Evolutionary conservation across 768 basidiomycete species (phyloP), one percentile per base, ranked within the genome.

Genomic region (Termitomyces sp.): DNA sequence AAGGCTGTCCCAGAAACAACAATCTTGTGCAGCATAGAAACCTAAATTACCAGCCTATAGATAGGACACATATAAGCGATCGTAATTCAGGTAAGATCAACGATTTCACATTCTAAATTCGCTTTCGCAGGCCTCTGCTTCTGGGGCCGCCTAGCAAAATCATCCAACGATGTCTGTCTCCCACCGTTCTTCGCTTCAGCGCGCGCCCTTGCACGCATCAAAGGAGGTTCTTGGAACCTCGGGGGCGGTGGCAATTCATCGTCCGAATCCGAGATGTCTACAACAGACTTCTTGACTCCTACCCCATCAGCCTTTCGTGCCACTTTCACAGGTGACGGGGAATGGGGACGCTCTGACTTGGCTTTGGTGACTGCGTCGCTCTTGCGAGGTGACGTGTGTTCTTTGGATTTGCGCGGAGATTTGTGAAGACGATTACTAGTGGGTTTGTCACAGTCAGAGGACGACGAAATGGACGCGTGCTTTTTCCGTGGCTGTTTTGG

Each of bases 201-300:
- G 18, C 63, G 55, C 11, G 65, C 62, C 36, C 63, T 63, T 20
- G 66, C 66, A n/a, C 58, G 55, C 54, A 62, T 45, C 38, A 65
- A 59, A 16, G 64, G 65, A 53, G 62, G 45, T 22, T 53, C 45
- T 33, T 33, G 40, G 16, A 60, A 52, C 42, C 50, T 39, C 3
- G 40, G 49, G 20, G 22, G 42, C n/a, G 48, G 45, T 20, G 59
- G 59, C 7, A 54, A 36, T 13, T 62, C 59, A 39, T 64, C 63
- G 11, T 77, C 76, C 24, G 76, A 78, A 61, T 76, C 79, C 3
- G 77, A 80, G 7, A 80, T 73, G 15, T 74, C 71, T 32, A 81
- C 75, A 24, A 78, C 61, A 61, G 35, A 65, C 53, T 55, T 38
- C 11, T 44, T 11, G 16, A 40, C 18, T 33, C 28, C 40, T 32